phyloP scores from a whole-genome alignment of 768 basidiomycete species.

The Mycena metata region DNA sequence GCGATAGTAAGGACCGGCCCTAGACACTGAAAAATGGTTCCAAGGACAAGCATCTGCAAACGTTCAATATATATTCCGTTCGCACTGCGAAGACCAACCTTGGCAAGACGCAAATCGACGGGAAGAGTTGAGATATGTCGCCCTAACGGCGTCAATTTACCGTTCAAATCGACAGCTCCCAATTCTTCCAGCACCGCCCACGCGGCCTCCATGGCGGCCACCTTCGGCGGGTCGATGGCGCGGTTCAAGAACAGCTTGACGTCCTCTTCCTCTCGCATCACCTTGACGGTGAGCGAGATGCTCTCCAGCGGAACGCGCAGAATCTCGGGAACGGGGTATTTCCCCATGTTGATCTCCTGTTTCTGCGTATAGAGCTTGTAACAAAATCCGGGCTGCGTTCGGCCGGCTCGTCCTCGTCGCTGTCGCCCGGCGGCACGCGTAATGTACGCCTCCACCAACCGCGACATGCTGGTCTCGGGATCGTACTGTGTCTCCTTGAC shows the following conservation, averaged over 20 bases:
- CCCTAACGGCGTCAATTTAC: constrained; percentile 84
- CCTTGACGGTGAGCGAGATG: constrained; percentile 85
- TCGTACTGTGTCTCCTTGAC: constrained; percentile 88
- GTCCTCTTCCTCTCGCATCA: constrained; percentile 80
- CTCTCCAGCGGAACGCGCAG: constrained; percentile 88
- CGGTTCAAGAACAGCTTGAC: constrained; percentile 80
- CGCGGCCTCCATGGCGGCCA: constrained; percentile 81
- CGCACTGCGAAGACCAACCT: constrained; percentile 58
- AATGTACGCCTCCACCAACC: constrained; percentile 84
- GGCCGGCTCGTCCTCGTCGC: constrained; percentile 90
- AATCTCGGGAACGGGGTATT: constrained; percentile 90
- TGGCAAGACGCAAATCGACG: constrained; percentile 87
- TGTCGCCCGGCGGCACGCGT: constrained; percentile 86
- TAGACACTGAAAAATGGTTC: constrained; percentile 85
- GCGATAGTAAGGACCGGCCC: constrained; percentile 86
- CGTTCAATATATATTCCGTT: constrained; percentile 2
- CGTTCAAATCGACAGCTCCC: constrained; percentile 78
- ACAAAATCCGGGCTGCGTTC: constrained; percentile 85
- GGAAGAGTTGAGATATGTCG: constrained; percentile 88
- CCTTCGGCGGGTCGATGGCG: constrained; percentile 88
- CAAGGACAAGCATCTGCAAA: constrained; percentile 88
- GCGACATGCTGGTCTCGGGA: constrained; percentile 77
- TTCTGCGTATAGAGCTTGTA: constrained; percentile 89
- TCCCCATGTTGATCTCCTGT: constrained; percentile 76
- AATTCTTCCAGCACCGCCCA: constrained; percentile 80